Conservation (phyloP, 495 filamentous ascomycete species). For the Penicillium atrosanguineum region DNA sequence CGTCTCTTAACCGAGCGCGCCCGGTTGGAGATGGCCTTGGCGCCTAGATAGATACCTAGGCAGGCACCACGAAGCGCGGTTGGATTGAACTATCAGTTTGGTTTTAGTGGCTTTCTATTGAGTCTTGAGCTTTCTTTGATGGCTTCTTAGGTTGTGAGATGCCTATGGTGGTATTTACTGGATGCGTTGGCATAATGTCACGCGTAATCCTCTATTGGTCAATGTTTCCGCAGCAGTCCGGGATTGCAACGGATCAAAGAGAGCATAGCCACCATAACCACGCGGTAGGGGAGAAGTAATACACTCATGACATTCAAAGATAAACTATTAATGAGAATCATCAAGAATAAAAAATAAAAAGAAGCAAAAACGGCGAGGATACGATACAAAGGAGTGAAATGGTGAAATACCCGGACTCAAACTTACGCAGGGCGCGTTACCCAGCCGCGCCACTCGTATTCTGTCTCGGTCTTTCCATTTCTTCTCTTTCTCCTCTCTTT, state of each 20-base stretch:
- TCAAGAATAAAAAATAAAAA: neutral
- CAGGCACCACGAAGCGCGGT: neutral
- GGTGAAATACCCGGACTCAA: slow-evolving; percentile 20
- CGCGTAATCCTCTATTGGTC: slow-evolving; percentile 6
- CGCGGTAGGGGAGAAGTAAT: neutral
- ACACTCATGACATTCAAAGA: neutral
- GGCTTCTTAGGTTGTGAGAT: neutral
- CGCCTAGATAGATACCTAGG: neutral
- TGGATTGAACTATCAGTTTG: neutral
- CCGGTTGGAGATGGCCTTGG: slow-evolving; percentile 11
- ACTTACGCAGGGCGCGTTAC: slow-evolving; percentile 25
- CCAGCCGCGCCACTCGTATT: slow-evolving; percentile 12
- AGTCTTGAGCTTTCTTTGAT: neutral
- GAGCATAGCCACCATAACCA: neutral
- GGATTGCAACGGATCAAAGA: neutral
- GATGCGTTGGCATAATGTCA: neutral
- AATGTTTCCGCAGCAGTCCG: neutral
- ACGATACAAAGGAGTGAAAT: neutral
- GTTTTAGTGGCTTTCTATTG: neutral
- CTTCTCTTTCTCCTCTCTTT: slow-evolving; percentile 17
- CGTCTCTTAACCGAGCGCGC: slow-evolving; percentile 12
- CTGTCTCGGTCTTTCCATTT: slow-evolving; percentile 32
- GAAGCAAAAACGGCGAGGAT: neutral
- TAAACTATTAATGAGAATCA: neutral
- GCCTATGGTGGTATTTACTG: neutral